Evolutionary conservation across 2,329 filamentous ascomycete genomes (phyloP), one percentile per base, ranked within the genome.

Genomic region (Pezicula neosporulosa): DNA sequence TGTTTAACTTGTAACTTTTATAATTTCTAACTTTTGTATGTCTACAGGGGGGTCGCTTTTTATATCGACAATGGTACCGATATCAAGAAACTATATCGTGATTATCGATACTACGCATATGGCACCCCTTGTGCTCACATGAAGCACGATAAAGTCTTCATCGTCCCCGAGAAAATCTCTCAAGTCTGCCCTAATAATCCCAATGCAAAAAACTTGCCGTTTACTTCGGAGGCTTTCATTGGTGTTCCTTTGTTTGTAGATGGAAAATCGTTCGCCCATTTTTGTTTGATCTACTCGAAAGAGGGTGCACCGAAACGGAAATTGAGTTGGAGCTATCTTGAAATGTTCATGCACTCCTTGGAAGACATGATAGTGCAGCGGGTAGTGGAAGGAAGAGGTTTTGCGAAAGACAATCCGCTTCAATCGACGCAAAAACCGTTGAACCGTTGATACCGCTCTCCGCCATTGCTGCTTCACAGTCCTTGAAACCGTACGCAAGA

Each of bases 231-330:
- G 60, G 82, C 83, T 3, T 89, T 86, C 62, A 72, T 89, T 35
- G 83, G 81, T 7, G 72, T 88, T 13, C 86, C 86, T 0, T 70
- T 89, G 2, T 87, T 84, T 57, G 76, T 78, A 4, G 77, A 82
- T 39, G 82, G 78, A 30, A 86, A 84, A 64, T 87, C 82, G 62
- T 80, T 86, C 59, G 85, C 82, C 19, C 82, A 88, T 66, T 83
- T 89, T 62, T 86, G 85, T n/a, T 72, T 86, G 64, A 83, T 89
- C 74, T 89, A 86, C 85, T 83, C 83, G 6, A 69, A 72, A 41
- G 76, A 85, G 54, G 84, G 82, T n/a, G 72, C 83, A 15, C 69
- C 72, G 15, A 74, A 74, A 44, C 74, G 78, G 44, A 72, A 70
- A 13, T 64, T 87, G 24, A 78, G 82, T 7, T 89, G 86, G 86